Percentiles rank a stretch among this genome's conserved stretches.
phyloP scores from a whole-genome alignment of 345 rosid species.

The Bruguiera gymnorhiza region DNA sequence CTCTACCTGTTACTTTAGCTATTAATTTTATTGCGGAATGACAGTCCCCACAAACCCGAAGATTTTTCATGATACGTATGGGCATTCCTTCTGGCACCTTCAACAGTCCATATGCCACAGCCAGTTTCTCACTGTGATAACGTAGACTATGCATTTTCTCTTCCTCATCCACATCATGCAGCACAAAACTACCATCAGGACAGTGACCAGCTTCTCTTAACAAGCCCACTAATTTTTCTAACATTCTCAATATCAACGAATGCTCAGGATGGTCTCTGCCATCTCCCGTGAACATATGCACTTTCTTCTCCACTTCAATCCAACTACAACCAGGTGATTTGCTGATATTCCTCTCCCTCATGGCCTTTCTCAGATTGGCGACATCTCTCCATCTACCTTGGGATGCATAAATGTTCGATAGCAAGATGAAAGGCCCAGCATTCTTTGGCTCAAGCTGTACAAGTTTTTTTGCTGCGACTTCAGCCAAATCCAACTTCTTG shows the following conservation, averaged over 20 bases:
- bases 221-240: conserved; percentile 52
- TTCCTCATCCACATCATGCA: conserved; percentile 85
- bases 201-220: conserved; percentile 66
- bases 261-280: conserved; percentile 55
- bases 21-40: conserved; percentile 69
- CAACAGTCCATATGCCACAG: conserved; percentile 77
- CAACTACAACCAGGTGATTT: conserved; percentile 85
- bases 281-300: conserved; percentile 66
- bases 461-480: conserved; percentile 68
- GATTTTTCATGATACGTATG: conserved; percentile 74
- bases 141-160: conserved; percentile 60
- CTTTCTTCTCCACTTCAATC: conserved; percentile 63
- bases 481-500: conserved; percentile 60
- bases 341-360: conserved; percentile 47
- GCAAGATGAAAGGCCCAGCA: conserved; percentile 63
- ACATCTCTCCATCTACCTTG: conserved; percentile 63
- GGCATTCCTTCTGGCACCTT: conserved; percentile 68
- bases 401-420: conserved; percentile 69
- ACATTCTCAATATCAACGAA: conserved; percentile 39
- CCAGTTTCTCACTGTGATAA: conserved; percentile 70
- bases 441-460: conserved; percentile 59
- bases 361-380: conserved; percentile 48
- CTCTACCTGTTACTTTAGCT: conserved; percentile 60
- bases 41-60: conserved; percentile 79
- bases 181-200: conserved; percentile 70